Percentiles rank a stretch among this genome's conserved stretches.
phyloP scores from a whole-genome alignment of 1,139 yeast genomes.

The Sugiyamaella castrensis region DNA sequence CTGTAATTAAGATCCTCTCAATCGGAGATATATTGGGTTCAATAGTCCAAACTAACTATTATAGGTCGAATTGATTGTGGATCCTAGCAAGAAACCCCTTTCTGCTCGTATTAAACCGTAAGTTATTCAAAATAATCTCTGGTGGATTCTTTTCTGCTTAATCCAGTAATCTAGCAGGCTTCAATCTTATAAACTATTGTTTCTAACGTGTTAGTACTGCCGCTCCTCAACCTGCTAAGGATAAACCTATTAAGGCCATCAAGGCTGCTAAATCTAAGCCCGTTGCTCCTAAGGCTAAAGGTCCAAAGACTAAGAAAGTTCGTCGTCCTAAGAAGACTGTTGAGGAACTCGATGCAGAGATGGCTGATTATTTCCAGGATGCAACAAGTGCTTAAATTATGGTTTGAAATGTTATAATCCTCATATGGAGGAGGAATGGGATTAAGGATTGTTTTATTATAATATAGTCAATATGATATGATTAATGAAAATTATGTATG shows the following conservation, averaged over 20 bases:
- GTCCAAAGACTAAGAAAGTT: constrained; percentile 33
- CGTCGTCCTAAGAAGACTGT: constrained; percentile 67
- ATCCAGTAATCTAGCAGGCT: background rate
- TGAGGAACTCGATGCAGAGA: constrained; percentile 91
- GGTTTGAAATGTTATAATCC: background rate
- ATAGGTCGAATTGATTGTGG: constrained; percentile 75
- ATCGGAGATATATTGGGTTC: no score
- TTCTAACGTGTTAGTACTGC: background rate
- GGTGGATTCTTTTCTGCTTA: background rate
- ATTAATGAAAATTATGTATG: background rate
- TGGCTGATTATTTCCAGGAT: constrained; percentile 71
- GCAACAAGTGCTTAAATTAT: constrained; percentile 1
- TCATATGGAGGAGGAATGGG: background rate
- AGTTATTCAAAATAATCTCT: constrained; percentile 16
- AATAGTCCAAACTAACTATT: constrained; percentile 12
- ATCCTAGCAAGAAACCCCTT: constrained; percentile 76
- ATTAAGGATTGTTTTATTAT: background rate
- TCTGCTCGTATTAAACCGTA: constrained; percentile 56
- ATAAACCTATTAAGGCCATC: constrained; percentile 19
- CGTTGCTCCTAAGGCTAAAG: constrained; percentile 29
- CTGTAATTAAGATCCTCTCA: background rate
- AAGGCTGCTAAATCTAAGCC: constrained; percentile 25
- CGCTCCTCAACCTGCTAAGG: constrained; percentile 21
- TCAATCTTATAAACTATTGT: background rate
- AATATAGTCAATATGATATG: background rate